Percentiles rank a stretch among this genome's conserved stretches.
phyloP scores from a whole-genome alignment of 139 green algal genomes.

The Micractinium sp. region DNA sequence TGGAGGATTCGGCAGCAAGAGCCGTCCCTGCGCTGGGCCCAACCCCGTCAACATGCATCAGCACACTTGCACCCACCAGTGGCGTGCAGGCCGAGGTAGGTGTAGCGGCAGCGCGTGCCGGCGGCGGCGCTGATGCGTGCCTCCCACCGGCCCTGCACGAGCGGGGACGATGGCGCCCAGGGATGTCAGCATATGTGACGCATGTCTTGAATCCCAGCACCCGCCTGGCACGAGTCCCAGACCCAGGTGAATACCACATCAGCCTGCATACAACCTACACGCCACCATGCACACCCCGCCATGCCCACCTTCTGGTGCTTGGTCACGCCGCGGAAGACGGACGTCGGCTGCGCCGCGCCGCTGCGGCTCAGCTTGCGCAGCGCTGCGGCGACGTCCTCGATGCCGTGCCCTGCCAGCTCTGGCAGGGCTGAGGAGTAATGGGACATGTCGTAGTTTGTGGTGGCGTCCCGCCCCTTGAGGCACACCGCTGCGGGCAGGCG shows the following conservation, averaged over 20 bases:
- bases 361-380: neutral
- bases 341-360: neutral
- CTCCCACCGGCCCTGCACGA: neutral
- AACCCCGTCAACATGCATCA: neutral
- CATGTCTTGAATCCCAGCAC: no score
- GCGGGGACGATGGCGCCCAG: no score
- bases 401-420: neutral
- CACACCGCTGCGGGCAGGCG: neutral
- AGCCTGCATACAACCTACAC: neutral
- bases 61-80: neutral
- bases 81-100: neutral
- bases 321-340: neutral
- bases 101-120: neutral
- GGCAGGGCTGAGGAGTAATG: neutral
- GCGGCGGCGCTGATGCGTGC: neutral
- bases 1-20: no score
- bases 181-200: no score
- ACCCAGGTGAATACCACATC: no score
- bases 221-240: no score
- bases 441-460: neutral
- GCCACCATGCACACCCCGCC: no score
- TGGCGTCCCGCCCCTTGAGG: neutral
- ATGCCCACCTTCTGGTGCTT: neutral
- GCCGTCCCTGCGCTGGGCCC: neutral
- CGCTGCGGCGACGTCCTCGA: neutral